phyloP scores from a whole-genome alignment of 1,284 basidiomycete species.

The Athelia sp. region DNA sequence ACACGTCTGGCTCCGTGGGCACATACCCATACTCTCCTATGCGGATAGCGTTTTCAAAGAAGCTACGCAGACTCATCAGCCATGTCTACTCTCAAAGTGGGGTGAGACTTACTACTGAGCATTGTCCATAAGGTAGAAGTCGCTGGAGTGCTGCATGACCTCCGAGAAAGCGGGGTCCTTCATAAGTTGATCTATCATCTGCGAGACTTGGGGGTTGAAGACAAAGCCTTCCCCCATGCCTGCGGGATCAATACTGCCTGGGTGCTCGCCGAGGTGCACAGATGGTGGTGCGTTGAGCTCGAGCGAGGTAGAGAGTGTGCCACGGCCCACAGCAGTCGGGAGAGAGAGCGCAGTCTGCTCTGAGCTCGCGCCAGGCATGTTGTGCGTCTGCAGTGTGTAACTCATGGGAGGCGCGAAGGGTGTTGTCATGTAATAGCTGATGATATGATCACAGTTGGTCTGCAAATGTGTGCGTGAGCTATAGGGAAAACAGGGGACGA shows the following conservation, averaged over 20 bases:
- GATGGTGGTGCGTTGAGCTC: too few species aligned
- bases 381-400: background rate
- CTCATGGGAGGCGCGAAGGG: background rate
- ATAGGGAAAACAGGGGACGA: background rate
- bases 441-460: background rate
- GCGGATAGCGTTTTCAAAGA: constrained; percentile 82
- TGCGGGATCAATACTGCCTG: too few species aligned
- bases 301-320: too few species aligned
- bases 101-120: constrained; percentile 46
- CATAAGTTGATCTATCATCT: constrained; percentile 83
- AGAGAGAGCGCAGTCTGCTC: too few species aligned
- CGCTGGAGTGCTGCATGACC: constrained; percentile 82
- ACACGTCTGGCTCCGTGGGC: constrained; percentile 86
- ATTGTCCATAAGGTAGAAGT: constrained; percentile 97
- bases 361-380: background rate
- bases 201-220: constrained; percentile 65
- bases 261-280: too few species aligned
- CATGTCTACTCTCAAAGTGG: background rate
- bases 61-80: constrained; percentile 42
- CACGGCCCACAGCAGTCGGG: too few species aligned
- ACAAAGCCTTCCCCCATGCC: constrained; percentile 27
- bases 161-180: constrained; percentile 85
- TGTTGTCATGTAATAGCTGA: background rate
- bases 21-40: constrained; percentile 80
- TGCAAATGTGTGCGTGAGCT: background rate